Conservation (phyloP, 176 grass and related monocot genomes). For the Oryza officinalis region DNA sequence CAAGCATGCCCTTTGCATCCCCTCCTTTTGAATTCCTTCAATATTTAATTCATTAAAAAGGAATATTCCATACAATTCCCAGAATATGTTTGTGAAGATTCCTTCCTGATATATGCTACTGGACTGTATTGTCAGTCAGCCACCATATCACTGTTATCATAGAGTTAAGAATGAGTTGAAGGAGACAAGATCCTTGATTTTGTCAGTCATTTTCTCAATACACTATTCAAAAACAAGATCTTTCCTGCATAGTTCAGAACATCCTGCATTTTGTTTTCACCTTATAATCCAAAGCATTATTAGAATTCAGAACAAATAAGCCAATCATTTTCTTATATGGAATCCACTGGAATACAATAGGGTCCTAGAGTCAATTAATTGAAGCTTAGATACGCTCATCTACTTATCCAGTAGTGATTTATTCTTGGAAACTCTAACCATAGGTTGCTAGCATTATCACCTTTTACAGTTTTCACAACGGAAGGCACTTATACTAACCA, state of each 20-base stretch:
- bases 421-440: neutral
- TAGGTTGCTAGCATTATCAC: neutral
- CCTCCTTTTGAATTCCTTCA: neutral
- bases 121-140: neutral
- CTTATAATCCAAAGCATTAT: neutral
- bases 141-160: neutral
- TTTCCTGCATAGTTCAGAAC: constrained; percentile 1
- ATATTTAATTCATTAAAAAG: constrained; percentile 20
- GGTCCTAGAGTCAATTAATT: neutral
- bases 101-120: neutral
- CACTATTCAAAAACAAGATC: neutral
- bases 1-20: neutral
- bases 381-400: neutral
- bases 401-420: neutral
- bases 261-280: constrained; percentile 8
- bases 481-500: neutral
- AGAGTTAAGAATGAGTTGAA: neutral
- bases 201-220: too few species aligned
- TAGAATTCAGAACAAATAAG: neutral
- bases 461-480: neutral
- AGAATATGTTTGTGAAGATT: neutral
- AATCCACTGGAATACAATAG: constrained; percentile 2
- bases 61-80: neutral
- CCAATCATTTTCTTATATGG: neutral
- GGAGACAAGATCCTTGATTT: neutral